A percentile compares a stretch with the other conserved stretches of the same genome.
Conservation (phyloP, 2,329 filamentous ascomycete species). For the Parascedosporium putredinis region DNA sequence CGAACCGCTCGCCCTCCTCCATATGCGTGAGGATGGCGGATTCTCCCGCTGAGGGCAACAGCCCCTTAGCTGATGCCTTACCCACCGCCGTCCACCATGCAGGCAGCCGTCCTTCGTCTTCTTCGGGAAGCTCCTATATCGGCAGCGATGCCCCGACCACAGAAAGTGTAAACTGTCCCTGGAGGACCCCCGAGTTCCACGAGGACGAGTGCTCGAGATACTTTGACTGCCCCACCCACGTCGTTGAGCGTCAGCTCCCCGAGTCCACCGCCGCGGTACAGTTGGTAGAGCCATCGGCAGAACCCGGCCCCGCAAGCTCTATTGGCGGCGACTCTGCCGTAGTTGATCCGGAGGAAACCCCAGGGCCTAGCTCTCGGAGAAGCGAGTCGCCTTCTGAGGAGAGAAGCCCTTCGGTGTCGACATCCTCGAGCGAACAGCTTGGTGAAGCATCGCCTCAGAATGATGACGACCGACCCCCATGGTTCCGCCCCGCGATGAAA, state of each 20-base stretch:
- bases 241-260: slow-evolving; percentile 26
- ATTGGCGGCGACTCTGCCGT: too few species aligned
- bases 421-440: not conserved
- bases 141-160: slow-evolving; percentile 20
- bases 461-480: not conserved
- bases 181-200: slow-evolving; percentile 26
- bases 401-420: not conserved
- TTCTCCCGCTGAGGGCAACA: slow-evolving; percentile 1
- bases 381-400: too few species aligned
- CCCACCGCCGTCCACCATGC: not conserved
- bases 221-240: slow-evolving; percentile 39
- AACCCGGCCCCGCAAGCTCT: too few species aligned
- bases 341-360: too few species aligned
- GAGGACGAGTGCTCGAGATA: slow-evolving; percentile 35
- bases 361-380: not conserved
- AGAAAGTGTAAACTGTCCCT: slow-evolving; percentile 20
- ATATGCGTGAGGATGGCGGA: not conserved
- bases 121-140: slow-evolving; percentile 27
- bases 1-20: not conserved
- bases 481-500: not conserved
- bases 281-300: slow-evolving; percentile 6
- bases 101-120: slow-evolving; percentile 13
- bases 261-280: too few species aligned
- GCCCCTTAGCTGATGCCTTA: slow-evolving; percentile 6
- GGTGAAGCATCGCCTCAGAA: not conserved